These are phyloP conservation scores for Alternaria hordeiaustralica DNA, from an alignment of 2,329 filamentous ascomycete genomes.

Conservation along the genomic window DNA sequence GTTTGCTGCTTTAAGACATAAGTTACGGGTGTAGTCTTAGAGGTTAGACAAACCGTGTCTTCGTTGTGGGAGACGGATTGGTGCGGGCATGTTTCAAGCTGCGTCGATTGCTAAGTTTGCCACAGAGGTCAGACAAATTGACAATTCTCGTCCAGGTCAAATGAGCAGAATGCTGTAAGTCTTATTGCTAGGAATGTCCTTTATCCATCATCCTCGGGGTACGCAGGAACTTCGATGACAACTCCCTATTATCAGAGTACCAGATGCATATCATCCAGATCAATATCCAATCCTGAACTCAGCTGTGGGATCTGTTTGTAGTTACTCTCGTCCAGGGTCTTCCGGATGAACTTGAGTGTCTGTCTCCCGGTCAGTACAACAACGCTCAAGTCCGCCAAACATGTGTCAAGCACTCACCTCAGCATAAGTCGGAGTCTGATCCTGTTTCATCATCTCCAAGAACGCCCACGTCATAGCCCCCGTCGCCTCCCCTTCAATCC, in stretches of 20 bases:
- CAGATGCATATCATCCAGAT: constrained; percentile 47
- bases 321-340: constrained; percentile 47
- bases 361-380: constrained; percentile 11
- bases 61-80: neutral
- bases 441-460: constrained; percentile 52
- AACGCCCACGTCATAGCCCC: constrained; percentile 60
- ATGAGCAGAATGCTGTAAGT: neutral
- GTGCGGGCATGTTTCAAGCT: neutral
- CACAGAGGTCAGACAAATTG: neutral
- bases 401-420: constrained; percentile 35
- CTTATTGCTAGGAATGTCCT: neutral
- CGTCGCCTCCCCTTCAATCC: constrained; percentile 52
- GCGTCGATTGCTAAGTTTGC: neutral
- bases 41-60: neutral
- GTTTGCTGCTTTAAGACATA: neutral
- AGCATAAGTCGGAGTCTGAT: constrained; percentile 48
- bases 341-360: constrained; percentile 49
- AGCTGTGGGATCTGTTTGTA: constrained; percentile 56
- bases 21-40: neutral
- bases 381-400: neutral
- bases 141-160: fast-evolving
- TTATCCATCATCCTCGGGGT: no score
- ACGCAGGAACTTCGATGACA: neutral
- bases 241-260: constrained; percentile 24
- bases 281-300: constrained; percentile 51